Percentiles rank a stretch among this genome's conserved stretches.
These are phyloP conservation scores for Fusarium sp. DNA, from an alignment of 2,329 filamentous ascomycete species.

Conservation along the genomic window DNA sequence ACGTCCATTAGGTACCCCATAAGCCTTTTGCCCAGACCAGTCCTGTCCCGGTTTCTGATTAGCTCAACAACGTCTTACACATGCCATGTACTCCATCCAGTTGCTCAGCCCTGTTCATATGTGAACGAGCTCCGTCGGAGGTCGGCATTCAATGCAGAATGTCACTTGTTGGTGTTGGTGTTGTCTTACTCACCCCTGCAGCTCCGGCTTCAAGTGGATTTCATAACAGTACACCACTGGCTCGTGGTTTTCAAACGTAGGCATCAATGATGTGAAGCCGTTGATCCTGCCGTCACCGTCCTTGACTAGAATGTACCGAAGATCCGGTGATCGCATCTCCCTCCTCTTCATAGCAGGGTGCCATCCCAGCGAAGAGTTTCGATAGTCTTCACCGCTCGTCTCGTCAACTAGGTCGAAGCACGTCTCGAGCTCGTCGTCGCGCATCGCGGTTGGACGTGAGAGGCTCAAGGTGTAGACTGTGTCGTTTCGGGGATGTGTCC, in stretches of 20 bases:
- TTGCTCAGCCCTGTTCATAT: constrained; percentile 2
- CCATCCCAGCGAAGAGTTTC: constrained; percentile 69
- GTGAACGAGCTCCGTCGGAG: constrained; percentile 4
- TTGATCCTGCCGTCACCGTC: constrained; percentile 46
- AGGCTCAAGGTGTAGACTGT: constrained; percentile 56
- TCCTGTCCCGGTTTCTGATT: constrained; percentile 50
- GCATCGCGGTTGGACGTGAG: constrained; percentile 50
- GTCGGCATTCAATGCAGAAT: not conserved
- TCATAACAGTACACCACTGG: constrained; percentile 81
- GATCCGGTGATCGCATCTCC: constrained; percentile 72
- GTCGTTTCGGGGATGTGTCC: constrained; percentile 60
- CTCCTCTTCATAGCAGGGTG: constrained; percentile 64
- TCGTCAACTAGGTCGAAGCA: constrained; percentile 66
- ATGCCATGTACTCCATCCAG: not conserved
- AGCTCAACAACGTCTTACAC: constrained; percentile 7
- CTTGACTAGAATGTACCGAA: constrained; percentile 72
- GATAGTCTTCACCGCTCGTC: constrained; percentile 71
- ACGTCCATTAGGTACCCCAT: constrained; percentile 64
- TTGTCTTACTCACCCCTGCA: constrained; percentile 59
- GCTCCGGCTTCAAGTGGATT: constrained; percentile 67
- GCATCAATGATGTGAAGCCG: constrained; percentile 73
- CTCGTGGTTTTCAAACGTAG: constrained; percentile 70
- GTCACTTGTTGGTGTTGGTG: not conserved
- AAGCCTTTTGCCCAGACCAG: constrained; percentile 67
- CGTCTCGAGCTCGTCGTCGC: constrained; percentile 55